Evolutionary conservation across 176 grass and related monocot genomes (phyloP).

Genomic region (Lolium rigidum): DNA sequence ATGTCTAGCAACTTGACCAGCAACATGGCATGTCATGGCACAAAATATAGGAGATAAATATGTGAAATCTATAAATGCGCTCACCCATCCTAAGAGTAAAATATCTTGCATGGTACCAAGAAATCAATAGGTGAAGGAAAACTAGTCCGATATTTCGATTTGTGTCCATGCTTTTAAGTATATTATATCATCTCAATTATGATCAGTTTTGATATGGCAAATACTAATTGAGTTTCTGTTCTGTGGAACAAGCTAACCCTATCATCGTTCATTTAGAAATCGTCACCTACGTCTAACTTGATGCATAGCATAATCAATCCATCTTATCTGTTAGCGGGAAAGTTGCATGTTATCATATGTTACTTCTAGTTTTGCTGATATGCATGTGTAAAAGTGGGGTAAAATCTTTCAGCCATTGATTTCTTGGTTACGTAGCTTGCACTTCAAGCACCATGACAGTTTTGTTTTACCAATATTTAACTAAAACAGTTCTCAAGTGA

Average conservation of each 20-base stretch:
- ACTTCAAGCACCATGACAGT: not conserved
- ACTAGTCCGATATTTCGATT: not conserved
- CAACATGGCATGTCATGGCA: not conserved
- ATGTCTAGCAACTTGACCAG: not conserved
- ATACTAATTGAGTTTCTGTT: not conserved
- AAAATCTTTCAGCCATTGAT: not conserved
- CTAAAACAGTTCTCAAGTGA: not conserved
- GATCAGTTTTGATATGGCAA: not conserved
- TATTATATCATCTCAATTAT: not conserved
- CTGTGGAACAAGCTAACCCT: not conserved
- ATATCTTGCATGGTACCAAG: not conserved
- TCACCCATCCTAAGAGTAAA: not conserved
- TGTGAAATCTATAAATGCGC: not conserved
- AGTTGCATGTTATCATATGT: not conserved
- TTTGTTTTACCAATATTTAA: too few species aligned
- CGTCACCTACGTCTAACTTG: not conserved
- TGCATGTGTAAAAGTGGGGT: not conserved
- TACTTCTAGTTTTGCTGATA: not conserved
- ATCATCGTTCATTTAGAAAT: not conserved
- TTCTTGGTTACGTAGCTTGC: not conserved
- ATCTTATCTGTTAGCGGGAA: not conserved
- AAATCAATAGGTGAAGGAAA: not conserved
- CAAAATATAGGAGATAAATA: not conserved
- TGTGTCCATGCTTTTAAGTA: not conserved
- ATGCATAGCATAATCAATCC: not conserved